These are phyloP conservation scores for Saturnispora serradocipensis DNA, from an alignment of 805 yeast species.

Conservation along the genomic window DNA sequence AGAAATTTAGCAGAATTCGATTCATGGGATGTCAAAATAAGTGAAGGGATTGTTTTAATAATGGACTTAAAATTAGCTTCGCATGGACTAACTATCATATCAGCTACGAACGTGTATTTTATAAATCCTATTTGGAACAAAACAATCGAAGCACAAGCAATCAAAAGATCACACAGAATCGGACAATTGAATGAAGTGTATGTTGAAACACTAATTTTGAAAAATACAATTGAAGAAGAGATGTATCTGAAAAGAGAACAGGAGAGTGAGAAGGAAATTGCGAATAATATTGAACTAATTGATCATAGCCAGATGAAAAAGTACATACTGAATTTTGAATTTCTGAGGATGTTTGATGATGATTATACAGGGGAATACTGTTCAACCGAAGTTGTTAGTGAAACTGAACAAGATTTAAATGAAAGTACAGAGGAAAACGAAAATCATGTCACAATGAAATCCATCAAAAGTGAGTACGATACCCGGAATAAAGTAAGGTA, in stretches of 20 bases:
- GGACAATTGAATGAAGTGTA: slow-evolving; percentile 56
- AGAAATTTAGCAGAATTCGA: slow-evolving; percentile 44
- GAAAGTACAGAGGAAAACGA: slow-evolving; percentile 8
- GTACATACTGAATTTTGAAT: slow-evolving; percentile 41
- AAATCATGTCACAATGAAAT: slow-evolving; percentile 15
- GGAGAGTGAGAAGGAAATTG: slow-evolving; percentile 14
- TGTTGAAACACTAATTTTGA: slow-evolving; percentile 59
- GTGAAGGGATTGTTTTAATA: slow-evolving; percentile 45
- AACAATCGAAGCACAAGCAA: slow-evolving; percentile 66
- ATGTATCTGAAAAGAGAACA: slow-evolving; percentile 37
- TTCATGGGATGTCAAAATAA: slow-evolving; percentile 24
- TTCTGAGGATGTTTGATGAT: slow-evolving; percentile 30
- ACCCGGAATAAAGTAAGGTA: slow-evolving; percentile 5
- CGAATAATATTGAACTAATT: slow-evolving; percentile 33
- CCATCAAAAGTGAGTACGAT: slow-evolving; percentile 13
- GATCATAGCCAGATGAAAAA: slow-evolving; percentile 54
- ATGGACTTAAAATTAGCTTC: slow-evolving; percentile 65
- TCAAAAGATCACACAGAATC: slow-evolving; percentile 68
- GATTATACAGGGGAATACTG: slow-evolving; percentile 25
- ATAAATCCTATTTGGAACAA: slow-evolving; percentile 67
- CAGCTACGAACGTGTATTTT: slow-evolving; percentile 62
- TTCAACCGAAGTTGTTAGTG: slow-evolving; percentile 14
- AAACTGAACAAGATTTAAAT: slow-evolving; percentile 6
- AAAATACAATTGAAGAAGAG: slow-evolving; percentile 59
- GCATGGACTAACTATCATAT: slow-evolving; percentile 58